Base-by-base conservation (phyloP, 192 early-diverging fungal genomes). In the Coemansia sp. region DNA sequence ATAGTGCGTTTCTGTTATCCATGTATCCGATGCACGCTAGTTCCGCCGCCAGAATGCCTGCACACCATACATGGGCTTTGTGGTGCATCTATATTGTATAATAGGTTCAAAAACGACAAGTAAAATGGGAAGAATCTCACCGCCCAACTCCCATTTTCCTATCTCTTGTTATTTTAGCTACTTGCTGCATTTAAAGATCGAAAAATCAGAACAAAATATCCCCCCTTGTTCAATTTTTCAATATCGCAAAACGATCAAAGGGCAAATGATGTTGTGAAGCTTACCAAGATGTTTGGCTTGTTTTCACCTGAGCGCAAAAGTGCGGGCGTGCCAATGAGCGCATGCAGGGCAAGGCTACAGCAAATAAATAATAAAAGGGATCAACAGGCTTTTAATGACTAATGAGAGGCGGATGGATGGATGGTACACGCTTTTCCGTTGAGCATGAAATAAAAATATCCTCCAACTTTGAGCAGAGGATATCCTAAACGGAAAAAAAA, bases 331-430 rank as follows among this genome's bases (percentile, higher is more conserved):
- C 38, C 34, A 34, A 58, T 9, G 61, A 62, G 24, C 8, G 34
- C 24, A 55, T 63, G 68, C 58, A 70, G 16, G 61, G 44, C 21
- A 45, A 70, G 21, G 41, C 68, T 70, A 70, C 35, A 59, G 14
- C 41, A 6, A 67, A 60, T 0, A 49, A n/a, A 48, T 57, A 46
- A 14, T 14, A 46, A 46, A 46, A 46, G 14, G 15, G 44, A 46
- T 46, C 44, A 46, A 14, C 44, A 46, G 2, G 0, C 14, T 46
- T 46, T 18, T 46, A 46, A 16, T 46, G 14, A 16, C 18, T 46
- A 41, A 23, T 39, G 35, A n/a, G n/a, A n/a, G n/a, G n/a, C n/a
- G n/a, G n/a, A n/a, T n/a, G n/a, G n/a, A n/a, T n/a, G n/a, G n/a
- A n/a, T n/a, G n/a, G n/a, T n/a, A n/a, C 30, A 30, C 30, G 3